Base-by-base conservation (phyloP, 2,329 filamentous ascomycete species). In the Ceratocystis cacaofunesta region DNA sequence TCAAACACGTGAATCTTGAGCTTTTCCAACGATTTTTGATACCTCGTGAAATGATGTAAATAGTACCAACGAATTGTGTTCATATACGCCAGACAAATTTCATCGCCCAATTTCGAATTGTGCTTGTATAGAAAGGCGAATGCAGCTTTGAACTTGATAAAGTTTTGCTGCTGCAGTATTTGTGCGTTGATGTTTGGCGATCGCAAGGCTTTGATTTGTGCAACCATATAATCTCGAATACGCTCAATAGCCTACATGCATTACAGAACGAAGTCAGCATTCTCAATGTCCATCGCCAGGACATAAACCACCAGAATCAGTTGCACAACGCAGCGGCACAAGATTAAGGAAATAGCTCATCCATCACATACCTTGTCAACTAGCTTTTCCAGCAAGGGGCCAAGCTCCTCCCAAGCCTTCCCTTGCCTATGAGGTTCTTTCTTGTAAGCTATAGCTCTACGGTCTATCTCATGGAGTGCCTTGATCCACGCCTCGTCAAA, bases 11-110 rank as follows among this genome's bases (percentile, higher is more conserved):
- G 91, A 2, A 97, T 75, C 71, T 89, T 92, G 68, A 99, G 81
- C 74, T 90, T 95, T 65, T 88, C 86, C 5, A 99, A 79, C 0
- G 94, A 86, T 70, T 86, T 85, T 69, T 88, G 85, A 74, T 99
- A 99, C 43, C 92, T 86, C 2, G 84, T 85, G 72, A 99, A 99
- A 73, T 96, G 90, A 69, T 88, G 94, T 64, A 88, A 77, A 73
- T 97, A 97, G 72, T 99, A 99, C 94, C 94, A 99, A 64, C 91
- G 85, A 90, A 99, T 99, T 0, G 95, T 99, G 74, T 96, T 96
- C 77, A 95, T 87, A 72, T 99, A 99, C 2, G 95, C 94, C 73
- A 90, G 88, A 7, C 86, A 86, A 69, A 99, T 95, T 74, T 99
- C 90, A 64, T 92, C 87, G 7, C 90, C 90, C 5, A 99, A 83